These are phyloP conservation scores for Macrotyloma uniflorum DNA, from an alignment of 306 rosid species.

Conservation along the genomic window DNA sequence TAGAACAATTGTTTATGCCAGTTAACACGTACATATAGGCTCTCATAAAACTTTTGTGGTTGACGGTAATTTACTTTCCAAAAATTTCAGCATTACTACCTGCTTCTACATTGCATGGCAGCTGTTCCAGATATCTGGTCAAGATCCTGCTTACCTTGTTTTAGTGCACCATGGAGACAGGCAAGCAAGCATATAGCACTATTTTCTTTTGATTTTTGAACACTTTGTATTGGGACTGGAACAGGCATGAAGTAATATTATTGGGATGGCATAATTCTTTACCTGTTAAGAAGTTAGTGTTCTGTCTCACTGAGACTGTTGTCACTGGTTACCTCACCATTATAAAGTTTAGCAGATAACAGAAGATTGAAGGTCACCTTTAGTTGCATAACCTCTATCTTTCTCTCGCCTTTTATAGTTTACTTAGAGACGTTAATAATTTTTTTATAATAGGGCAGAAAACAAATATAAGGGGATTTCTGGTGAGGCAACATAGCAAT, in stretches of 20 bases:
- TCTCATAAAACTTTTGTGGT: not conserved
- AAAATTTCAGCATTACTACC: constrained; percentile 59
- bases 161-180: constrained; percentile 58
- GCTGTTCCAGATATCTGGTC: constrained; percentile 61
- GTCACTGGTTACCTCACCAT: not conserved
- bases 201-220: constrained; percentile 3
- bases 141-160: constrained; percentile 70
- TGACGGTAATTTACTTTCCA: constrained; percentile 18
- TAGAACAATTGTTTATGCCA: not conserved
- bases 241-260: not conserved
- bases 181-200: constrained; percentile 59
- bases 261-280: not conserved
- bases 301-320: constrained; percentile 12
- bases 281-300: constrained; percentile 6
- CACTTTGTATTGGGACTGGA: constrained; percentile 7
- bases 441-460: constrained; percentile 66
- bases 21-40: not conserved
- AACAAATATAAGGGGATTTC: constrained; percentile 57
- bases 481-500: constrained; percentile 40
- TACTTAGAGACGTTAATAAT: constrained; percentile 31
- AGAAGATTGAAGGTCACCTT: constrained; percentile 14
- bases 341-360: not conserved
- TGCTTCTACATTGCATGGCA: constrained; percentile 66
- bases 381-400: constrained; percentile 6
- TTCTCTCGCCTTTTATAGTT: constrained; percentile 26